Base-by-base conservation (phyloP, 2,329 filamentous ascomycete genomes). In the Lecanicillium sp. region DNA sequence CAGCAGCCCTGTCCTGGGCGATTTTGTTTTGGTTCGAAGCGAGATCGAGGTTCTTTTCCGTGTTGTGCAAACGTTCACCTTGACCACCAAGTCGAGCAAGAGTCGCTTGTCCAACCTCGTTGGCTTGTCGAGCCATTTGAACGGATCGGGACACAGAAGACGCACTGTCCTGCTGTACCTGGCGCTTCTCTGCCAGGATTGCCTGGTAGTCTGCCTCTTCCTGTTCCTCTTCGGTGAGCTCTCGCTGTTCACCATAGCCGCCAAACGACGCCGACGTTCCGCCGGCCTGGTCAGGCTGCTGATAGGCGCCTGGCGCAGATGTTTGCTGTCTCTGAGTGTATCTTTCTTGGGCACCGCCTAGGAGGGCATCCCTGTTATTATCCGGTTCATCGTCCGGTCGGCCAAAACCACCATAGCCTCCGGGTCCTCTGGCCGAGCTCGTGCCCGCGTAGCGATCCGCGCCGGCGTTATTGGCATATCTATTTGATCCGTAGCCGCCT, bases 181-280 rank as follows among this genome's bases (percentile, higher is more conserved):
- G 75, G 48, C 80, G 70, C 50, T 64, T 64, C 49, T 65, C 57
- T 4, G 49, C 42, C 14, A 82, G 51, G 17, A 63, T 78, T 0
- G 78, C 76, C 43, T 79, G 70, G 11, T 89, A 75, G 43, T 92
- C 80, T 46, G 81, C 62, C 65, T 74, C 66, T 41, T 95, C 86
- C 55, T 86, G 65, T 70, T 78, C 77, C 49, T 95, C 87, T 2
- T 80, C 86, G 0, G 86, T 94, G 48, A 95, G 65, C 57, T 94
- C 78, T 34, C 85, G 76, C 43, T 84, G 73, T 41, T 82, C 79
- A 37, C 85, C 75, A 45, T 79, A 78, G 19, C 70, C 73, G 18
- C 67, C 72, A 42, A 68, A 71, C 11, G 54, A 54, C 27, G 51
- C 54, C 20, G 45, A 47, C 16, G 29, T 22, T 28, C 29, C 42